Base-by-base conservation (phyloP, 306 rosid genomes). In the Vachellia collinsii region DNA sequence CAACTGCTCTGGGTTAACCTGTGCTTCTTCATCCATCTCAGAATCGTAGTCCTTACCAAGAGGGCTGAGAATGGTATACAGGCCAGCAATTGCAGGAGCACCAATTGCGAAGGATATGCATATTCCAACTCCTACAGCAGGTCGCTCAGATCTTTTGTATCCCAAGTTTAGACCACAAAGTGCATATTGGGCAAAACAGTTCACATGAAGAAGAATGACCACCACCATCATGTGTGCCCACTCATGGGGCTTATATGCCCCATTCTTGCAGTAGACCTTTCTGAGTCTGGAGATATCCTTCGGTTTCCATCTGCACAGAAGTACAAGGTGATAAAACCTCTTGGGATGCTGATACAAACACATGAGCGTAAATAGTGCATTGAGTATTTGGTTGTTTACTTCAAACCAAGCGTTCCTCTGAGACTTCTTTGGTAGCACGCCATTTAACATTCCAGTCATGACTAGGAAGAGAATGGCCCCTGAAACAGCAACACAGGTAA, bases 161-260 rank as follows among this genome's bases (percentile, higher is more conserved):
- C 98, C 99, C 78, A 87, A 82, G 87, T 90, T 95, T 71, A 95
- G 91, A 80, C 94, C 85, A 88, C 99, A 95, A 34, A 89, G 89
- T 58, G 99, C 97, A 87, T 95, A 95, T 71, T 95, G 99, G 58
- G 90, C 87, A 86, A 95, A 93, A 75, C 99, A 95, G 77, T 95
- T 95, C 72, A 91, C 64, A 54, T 95, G 88, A 74, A 93, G 97
- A 64, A 95, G 93, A 77, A 87, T 81, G 77, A 94, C 81, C 78
- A 95, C 99, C 37, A 95, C 91, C 97, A 95, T 86, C 91, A 93
- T 93, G 86, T 95, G 99, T 29, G 84, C 77, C 98, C 99, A 89
- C 80, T 95, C 99, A 77, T 89, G 93, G 16, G 97, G 98, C 81
- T 95, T 93, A 74, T 85, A 90, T 44, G 98, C 91, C 8, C 96